Evolutionary conservation across 179 eudicot genomes (phyloP), one percentile per base, ranked within the genome.

Genomic region (Sideroxylon spinosum): DNA sequence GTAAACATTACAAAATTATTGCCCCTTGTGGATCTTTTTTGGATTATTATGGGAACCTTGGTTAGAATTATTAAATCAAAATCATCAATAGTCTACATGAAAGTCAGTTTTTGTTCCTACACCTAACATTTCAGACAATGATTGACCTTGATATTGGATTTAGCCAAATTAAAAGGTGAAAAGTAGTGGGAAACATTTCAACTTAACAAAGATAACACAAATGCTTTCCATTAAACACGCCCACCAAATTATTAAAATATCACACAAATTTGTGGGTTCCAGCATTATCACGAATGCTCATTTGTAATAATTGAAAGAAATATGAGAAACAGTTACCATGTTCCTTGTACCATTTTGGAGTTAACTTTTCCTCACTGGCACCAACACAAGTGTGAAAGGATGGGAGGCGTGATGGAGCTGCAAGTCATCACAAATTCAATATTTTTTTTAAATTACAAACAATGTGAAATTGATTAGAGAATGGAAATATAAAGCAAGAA

Each of bases 321-420:
- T 0, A 71, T 20, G 63, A 59, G 61, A 22, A 50, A 73, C 4
- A 64, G 70, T 87, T 91, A 96, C 99, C 99, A 80, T 96, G 90
- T 79, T 96, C 99, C 85, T 96, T 96, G 81, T 96, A 96, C 99
- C 99, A 96, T 82, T 91, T 94, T 71, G 92, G 91, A 13, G 98
- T 87, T 84, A 96, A 74, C 78, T 88, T 88, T 85, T 96, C 99
- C 80, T 92, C 99, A 82, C 88, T 88, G 64, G 91, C 79, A 79
- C 99, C 99, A 29, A 96, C 97, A 80, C 99, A 96, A 69, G 98
- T 92, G 86, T 96, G 98, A 83, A 96, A 96, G 55, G 93, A 86
- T 61, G 99, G 99, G 75, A 96, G 98, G 63, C 98, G 94, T 70
- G 96, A 91, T 74, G 99, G 94, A 80, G 78, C 99, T 96, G 94